Evolutionary conservation across 108 stramenopile species (phyloP).

Genomic region (Epithemia pelagica): DNA sequence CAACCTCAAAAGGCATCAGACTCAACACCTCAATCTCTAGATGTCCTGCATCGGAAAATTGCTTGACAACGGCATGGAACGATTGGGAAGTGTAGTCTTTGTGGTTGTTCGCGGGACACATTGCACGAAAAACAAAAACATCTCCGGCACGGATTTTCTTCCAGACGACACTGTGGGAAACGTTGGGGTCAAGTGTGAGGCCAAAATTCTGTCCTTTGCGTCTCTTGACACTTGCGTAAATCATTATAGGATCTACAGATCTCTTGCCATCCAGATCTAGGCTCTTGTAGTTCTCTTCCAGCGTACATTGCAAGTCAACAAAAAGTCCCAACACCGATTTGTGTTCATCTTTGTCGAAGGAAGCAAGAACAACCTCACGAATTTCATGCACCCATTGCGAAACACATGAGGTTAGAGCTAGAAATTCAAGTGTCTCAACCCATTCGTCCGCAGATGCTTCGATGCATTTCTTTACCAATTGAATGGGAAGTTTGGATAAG

Average conservation of each 20-base stretch:
- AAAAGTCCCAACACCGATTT: neutral
- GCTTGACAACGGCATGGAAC: neutral
- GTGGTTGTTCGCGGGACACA: neutral
- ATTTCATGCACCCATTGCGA: neutral
- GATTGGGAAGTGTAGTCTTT: neutral
- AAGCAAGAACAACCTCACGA: neutral
- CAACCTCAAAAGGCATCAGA: neutral
- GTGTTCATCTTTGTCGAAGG: neutral
- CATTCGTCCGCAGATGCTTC: neutral
- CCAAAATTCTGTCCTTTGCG: neutral
- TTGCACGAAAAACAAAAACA: neutral
- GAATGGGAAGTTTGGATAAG: neutral
- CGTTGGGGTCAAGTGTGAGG: neutral
- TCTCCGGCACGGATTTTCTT: neutral
- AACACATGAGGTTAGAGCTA: neutral
- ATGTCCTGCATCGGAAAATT: neutral
- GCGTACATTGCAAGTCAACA: neutral
- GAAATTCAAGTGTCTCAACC: neutral
- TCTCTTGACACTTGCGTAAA: neutral
- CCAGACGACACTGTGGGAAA: neutral
- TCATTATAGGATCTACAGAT: neutral
- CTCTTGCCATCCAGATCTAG: neutral
- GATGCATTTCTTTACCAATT: neutral
- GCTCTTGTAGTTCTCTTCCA: neutral
- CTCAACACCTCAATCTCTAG: neutral